Percentiles rank a stretch among this genome's conserved stretches.
Evolutionary conservation across 2,329 filamentous ascomycete species (phyloP).

Genomic region (Fusarium xylarioides): DNA sequence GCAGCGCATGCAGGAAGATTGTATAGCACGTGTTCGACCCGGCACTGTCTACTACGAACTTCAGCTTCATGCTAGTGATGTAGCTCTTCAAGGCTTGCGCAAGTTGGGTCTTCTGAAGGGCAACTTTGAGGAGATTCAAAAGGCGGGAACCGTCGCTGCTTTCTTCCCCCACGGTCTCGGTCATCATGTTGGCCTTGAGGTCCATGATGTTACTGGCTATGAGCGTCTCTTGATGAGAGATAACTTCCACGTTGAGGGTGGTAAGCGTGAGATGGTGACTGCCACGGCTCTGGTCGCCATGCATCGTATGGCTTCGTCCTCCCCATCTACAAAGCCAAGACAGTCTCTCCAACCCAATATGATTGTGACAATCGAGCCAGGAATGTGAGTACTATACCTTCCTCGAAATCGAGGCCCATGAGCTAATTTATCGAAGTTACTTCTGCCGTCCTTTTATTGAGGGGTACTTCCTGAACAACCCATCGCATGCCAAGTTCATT

Average conservation of each 20-base stretch:
- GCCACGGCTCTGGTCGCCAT: constrained; percentile 48
- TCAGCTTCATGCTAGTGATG: constrained; percentile 75
- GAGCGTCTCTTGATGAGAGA: constrained; percentile 48
- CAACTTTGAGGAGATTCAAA: constrained; percentile 64
- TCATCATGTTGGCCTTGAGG: constrained; percentile 72
- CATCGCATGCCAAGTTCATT: constrained; percentile 69
- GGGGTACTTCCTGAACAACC: constrained; percentile 69
- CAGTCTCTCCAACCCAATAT: constrained; percentile 66
- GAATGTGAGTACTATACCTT: constrained; percentile 59
- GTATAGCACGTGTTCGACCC: constrained; percentile 73
- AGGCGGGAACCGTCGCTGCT: constrained; percentile 63
- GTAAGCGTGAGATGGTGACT: constrained; percentile 55
- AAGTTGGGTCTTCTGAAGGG: constrained; percentile 76
- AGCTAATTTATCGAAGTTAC: constrained; percentile 60
- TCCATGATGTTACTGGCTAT: constrained; percentile 65
- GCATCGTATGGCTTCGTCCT: constrained; percentile 33
- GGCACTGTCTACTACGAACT: constrained; percentile 77
- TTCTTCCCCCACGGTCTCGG: constrained; percentile 75
- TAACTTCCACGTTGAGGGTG: constrained; percentile 44
- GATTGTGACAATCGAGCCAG: constrained; percentile 83
- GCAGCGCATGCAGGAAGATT: constrained; percentile 80
- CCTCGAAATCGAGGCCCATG: background rate
- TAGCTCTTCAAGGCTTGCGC: constrained; percentile 77
- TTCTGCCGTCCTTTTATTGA: constrained; percentile 79
- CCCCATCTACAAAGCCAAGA: constrained; percentile 45